Base-by-base conservation (phyloP, 495 filamentous ascomycete genomes). In the Hapsidospora chrysogenum region DNA sequence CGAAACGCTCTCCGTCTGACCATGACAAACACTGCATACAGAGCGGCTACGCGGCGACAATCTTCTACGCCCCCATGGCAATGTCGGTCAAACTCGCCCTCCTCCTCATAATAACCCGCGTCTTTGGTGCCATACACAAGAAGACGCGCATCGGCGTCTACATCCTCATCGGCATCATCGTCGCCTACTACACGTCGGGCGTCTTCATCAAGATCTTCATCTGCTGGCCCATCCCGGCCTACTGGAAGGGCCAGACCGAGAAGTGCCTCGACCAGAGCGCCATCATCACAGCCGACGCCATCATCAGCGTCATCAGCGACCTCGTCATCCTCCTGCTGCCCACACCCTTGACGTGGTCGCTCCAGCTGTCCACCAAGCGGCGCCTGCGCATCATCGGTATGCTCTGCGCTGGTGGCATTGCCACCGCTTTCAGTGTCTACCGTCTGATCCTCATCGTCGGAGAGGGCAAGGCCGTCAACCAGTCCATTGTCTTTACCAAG, bases 61-160 rank as follows among this genome's bases (percentile, higher is more conserved):
- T 65, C 17, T 43, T 65, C 30, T 68, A 68, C 45, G 64, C 58
- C 17, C 64, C 64, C 5, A 64, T 58, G 51, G 60, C 57, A 10
- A 52, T 64, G 14, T 49, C 59, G 37, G 49, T 53, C 37, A 68
- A 68, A 41, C 39, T 64, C 35, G 54, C 62, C 30, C 53, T 68
- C n/a, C 51, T 68, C 1, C 48, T 60, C 0, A 63, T 68, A 37
- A 44, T 68, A 4, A 55, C 53, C 16, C 61, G 64, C 26, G 55
- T 66, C 40, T 66, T 68, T 53, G 31, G 31, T 21, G 37, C 52
- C 5, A 58, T 61, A 2, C 63, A 56, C 44, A 47, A 45, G 7
- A 42, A 36, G 28, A 60, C 54, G 26, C 48, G 61, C 17, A 45
- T 50, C 27, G 53, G 59, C 41, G 64, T 66, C 36, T 56, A 61